A percentile compares a stretch with the other conserved stretches of the same genome.
Conservation (phyloP, 1,284 basidiomycete genomes). For the Agaricales sp. region DNA sequence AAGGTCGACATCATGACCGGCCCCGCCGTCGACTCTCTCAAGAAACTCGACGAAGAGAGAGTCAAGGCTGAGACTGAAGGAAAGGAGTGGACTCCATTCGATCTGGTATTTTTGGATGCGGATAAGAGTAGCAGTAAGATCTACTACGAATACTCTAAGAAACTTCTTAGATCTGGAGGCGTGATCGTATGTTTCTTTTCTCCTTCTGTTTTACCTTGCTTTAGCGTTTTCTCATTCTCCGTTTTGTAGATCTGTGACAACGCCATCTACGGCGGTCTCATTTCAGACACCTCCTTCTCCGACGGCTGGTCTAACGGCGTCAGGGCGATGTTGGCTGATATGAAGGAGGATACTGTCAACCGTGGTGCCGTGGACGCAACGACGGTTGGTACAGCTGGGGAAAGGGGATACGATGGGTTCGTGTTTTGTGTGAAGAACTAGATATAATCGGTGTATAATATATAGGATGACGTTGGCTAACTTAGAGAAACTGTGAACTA, state of each 20-base stretch:
- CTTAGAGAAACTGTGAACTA: too few relatives aligned
- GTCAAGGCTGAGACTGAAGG: conserved; percentile 27
- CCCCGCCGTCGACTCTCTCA: conserved; percentile 35
- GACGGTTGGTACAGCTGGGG: conserved; percentile 47
- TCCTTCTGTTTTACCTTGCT: background rate
- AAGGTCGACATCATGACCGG: conserved; percentile 42
- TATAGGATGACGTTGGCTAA: too few relatives aligned
- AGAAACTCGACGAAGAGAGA: background rate
- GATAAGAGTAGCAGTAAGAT: conserved; percentile 39
- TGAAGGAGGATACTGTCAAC: too few relatives aligned
- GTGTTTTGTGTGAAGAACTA: conserved; percentile 34
- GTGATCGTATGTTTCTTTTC: conserved; percentile 34
- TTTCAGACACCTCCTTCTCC: too few relatives aligned
- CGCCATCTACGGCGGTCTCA: conserved; percentile 39
- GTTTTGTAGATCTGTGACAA: conserved; percentile 46
- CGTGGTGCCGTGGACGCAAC: too few relatives aligned
- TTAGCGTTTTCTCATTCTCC: background rate
- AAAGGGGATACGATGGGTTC: conserved; percentile 56
- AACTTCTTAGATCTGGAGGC: conserved; percentile 40
- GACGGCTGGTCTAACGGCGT: too few relatives aligned
- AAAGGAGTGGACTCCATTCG: conserved; percentile 27
- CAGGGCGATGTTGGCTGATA: too few relatives aligned
- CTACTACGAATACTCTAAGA: conserved; percentile 46
- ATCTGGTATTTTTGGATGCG: conserved; percentile 53
- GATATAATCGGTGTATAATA: too few relatives aligned